Evolutionary conservation across 2,329 filamentous ascomycete species (phyloP).

Genomic region (Cladosporium sp.): DNA sequence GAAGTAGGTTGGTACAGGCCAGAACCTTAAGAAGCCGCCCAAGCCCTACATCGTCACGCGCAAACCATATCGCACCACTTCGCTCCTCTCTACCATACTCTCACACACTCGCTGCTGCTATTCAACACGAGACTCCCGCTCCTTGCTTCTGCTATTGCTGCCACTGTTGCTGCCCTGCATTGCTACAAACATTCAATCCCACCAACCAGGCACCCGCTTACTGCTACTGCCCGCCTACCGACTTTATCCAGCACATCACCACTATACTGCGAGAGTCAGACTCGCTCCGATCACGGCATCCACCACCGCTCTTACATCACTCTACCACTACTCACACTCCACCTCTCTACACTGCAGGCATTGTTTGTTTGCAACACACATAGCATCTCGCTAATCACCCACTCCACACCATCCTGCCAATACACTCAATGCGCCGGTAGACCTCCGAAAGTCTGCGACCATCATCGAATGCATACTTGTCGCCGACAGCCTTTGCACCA

Average conservation of each 20-base stretch:
- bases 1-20: neutral
- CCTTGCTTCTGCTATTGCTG: neutral
- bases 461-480: slow-evolving; percentile 13
- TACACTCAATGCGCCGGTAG: slow-evolving; percentile 5
- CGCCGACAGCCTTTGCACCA: neutral
- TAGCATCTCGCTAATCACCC: neutral
- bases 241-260: neutral
- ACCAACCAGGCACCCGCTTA: neutral
- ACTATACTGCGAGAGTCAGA: slow-evolving; percentile 2
- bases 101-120: neutral
- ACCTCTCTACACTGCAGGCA: neutral
- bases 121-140: too few species aligned
- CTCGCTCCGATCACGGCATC: slow-evolving; percentile 15
- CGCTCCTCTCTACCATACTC: neutral
- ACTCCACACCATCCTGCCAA: neutral
- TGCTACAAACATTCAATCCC: neutral
- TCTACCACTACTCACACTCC: neutral
- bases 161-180: neutral
- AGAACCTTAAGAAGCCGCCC: neutral
- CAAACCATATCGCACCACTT: neutral
- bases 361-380: neutral
- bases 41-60: slow-evolving; percentile 2
- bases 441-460: neutral
- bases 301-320: slow-evolving; percentile 14
- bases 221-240: neutral